Evolutionary conservation across 805 yeast genomes (phyloP).

Genomic region (Candida awuae): DNA sequence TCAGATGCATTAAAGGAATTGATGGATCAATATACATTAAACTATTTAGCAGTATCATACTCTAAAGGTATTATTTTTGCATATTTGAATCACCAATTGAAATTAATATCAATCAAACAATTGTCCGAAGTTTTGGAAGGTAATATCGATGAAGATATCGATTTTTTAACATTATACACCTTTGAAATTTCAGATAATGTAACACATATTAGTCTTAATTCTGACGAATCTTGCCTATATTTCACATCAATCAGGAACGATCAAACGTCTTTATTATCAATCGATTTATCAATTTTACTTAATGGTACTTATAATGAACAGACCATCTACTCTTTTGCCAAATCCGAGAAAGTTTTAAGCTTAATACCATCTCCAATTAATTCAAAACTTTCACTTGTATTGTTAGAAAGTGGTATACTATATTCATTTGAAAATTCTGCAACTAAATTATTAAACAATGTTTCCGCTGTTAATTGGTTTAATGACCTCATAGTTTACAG

Average conservation of each 20-base stretch:
- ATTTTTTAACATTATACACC: not conserved
- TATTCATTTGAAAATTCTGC: constrained; percentile 2
- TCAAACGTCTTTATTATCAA: constrained; percentile 1
- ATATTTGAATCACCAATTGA: constrained; percentile 13
- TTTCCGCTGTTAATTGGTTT: constrained; percentile 13
- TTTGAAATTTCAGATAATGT: constrained; percentile 5
- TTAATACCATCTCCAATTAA: constrained; percentile 7
- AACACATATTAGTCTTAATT: constrained; percentile 18
- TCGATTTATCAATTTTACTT: constrained; percentile 5
- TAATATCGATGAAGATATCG: constrained; percentile 11
- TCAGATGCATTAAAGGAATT: not conserved
- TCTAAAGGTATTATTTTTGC: constrained; percentile 17
- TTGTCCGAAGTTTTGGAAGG: constrained; percentile 15
- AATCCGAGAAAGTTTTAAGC: constrained; percentile 1
- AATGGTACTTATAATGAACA: constrained; percentile 5
- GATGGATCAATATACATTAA: constrained; percentile 6
- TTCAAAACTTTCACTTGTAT: not conserved
- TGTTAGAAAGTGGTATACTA: constrained; percentile 6
- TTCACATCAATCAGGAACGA: constrained; percentile 13
- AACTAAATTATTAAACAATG: not conserved
- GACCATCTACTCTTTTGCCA: constrained; percentile 1
- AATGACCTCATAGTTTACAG: not conserved
- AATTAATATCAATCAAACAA: constrained; percentile 14
- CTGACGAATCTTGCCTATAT: constrained; percentile 16
- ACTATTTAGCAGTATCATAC: constrained; percentile 19